Percentiles rank a stretch among this genome's conserved stretches.
Conservation (phyloP, 2,329 filamentous ascomycete genomes). For the Botrytis deweyae region DNA sequence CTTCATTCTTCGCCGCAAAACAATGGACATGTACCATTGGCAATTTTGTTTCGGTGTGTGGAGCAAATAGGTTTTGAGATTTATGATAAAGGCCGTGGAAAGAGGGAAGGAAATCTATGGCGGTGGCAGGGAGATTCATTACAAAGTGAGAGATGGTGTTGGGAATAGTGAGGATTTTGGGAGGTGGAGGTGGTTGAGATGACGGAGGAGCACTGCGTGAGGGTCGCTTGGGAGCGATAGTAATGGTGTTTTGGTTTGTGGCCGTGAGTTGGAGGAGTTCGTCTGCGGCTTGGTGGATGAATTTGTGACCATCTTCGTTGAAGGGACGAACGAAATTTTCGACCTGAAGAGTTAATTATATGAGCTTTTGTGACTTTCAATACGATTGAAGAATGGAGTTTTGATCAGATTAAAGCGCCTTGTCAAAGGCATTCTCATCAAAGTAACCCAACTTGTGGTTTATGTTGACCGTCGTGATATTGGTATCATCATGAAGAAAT, state of each 20-base stretch:
- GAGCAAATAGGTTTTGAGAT: slow-evolving; percentile 62
- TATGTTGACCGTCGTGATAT: slow-evolving; percentile 33
- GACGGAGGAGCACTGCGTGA: slow-evolving; percentile 31
- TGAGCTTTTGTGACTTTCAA: slow-evolving; percentile 12
- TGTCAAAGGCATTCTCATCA: slow-evolving; percentile 28
- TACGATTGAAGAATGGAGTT: neutral
- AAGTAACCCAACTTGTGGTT: slow-evolving; percentile 23
- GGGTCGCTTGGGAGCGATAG: slow-evolving; percentile 46
- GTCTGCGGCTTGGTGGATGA: slow-evolving; percentile 71
- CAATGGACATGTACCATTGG: slow-evolving; percentile 93
- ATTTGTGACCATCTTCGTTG: slow-evolving; percentile 77
- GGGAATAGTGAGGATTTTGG: slow-evolving; percentile 57
- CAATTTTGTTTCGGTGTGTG: slow-evolving; percentile 58
- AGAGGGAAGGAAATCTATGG: slow-evolving; percentile 74
- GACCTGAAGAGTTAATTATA: slow-evolving; percentile 45
- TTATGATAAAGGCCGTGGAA: slow-evolving; percentile 82
- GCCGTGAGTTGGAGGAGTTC: slow-evolving; percentile 52
- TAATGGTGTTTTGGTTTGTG: slow-evolving; percentile 53
- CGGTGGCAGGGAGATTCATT: slow-evolving; percentile 94
- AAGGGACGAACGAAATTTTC: slow-evolving; percentile 71
- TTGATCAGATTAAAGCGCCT: slow-evolving; percentile 27
- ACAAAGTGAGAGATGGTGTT: slow-evolving; percentile 86
- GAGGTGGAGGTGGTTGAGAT: slow-evolving; percentile 39
- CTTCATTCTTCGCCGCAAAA: slow-evolving; percentile 80
- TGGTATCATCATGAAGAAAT: slow-evolving; percentile 26